Evolutionary conservation across 805 yeast species (phyloP).

Genomic region (Kodamaea fukazawae): DNA sequence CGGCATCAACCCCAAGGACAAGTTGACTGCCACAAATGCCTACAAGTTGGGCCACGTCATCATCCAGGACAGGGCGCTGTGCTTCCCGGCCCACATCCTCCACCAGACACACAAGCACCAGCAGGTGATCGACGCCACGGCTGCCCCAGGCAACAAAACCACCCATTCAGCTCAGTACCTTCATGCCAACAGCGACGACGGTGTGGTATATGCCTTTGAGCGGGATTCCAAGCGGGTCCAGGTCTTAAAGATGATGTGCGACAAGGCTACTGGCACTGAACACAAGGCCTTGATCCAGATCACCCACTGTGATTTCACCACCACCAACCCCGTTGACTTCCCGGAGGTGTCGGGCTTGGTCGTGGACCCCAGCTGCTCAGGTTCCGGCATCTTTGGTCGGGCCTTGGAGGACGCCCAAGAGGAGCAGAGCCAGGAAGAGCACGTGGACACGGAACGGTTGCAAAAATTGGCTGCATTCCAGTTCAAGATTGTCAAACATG

Average conservation of each 20-base stretch:
- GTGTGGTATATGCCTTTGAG: conserved; percentile 79
- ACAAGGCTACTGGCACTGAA: conserved; percentile 48
- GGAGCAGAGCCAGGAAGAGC: conserved; percentile 46
- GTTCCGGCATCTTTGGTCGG: conserved; percentile 96
- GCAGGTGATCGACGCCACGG: conserved; percentile 84
- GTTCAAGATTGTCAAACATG: conserved; percentile 83
- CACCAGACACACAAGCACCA: conserved; percentile 54
- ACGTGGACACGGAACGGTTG: conserved; percentile 56
- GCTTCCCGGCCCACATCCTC: conserved; percentile 89
- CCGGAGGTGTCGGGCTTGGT: conserved; percentile 72
- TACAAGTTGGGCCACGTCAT: conserved; percentile 77
- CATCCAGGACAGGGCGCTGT: conserved; percentile 94
- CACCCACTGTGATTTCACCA: conserved; percentile 64
- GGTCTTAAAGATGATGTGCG: conserved; percentile 72
- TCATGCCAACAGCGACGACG: conserved; percentile 15
- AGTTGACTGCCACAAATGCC: conserved; percentile 61
- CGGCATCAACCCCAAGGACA: conserved; percentile 78
- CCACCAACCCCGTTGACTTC: conserved; percentile 55
- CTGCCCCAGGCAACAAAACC: conserved; percentile 98
- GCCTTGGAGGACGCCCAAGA: conserved; percentile 53
- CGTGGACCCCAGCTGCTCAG: conserved; percentile 97
- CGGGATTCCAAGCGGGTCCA: conserved; percentile 72
- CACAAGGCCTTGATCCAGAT: conserved; percentile 43
- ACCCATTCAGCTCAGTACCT: conserved; percentile 81
- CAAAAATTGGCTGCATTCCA: conserved; percentile 82